Conservation (phyloP, 805 yeast species). For the Ogataea corticis region DNA sequence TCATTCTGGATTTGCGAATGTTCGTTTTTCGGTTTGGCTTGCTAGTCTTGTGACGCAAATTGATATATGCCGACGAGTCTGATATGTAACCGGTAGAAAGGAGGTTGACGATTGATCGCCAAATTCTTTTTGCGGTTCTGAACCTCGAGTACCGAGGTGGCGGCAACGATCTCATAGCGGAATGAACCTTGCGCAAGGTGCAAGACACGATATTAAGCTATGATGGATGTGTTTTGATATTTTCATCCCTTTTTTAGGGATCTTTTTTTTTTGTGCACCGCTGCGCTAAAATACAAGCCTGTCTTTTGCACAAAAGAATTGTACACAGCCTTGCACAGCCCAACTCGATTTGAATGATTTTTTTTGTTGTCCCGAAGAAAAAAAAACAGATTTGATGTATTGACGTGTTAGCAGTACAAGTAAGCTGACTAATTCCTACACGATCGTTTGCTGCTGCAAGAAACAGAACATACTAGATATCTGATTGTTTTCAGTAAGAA, state of each 20-base stretch:
- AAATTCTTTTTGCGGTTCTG: slow-evolving; percentile 34
- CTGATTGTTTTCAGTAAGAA: background rate
- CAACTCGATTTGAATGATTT: too few relatives aligned
- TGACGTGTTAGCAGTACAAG: slow-evolving; percentile 13
- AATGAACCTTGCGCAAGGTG: too few relatives aligned
- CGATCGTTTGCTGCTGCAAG: background rate
- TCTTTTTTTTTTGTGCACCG: slow-evolving; percentile 2
- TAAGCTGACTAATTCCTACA: background rate
- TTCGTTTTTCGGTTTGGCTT: slow-evolving; percentile 29
- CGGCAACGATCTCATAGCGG: slow-evolving; percentile 40
- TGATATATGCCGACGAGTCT: slow-evolving; percentile 34
- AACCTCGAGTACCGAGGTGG: slow-evolving; percentile 38
- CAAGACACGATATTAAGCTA: background rate
- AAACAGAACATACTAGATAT: background rate
- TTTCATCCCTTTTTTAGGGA: background rate
- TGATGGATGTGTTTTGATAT: background rate
- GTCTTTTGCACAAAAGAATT: too few relatives aligned
- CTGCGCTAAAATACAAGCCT: slow-evolving; percentile 7
- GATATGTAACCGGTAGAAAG: slow-evolving; percentile 37
- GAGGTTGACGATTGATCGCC: slow-evolving; percentile 32
- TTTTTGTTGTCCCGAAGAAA: background rate
- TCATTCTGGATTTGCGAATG: slow-evolving; percentile 33
- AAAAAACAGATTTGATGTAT: slow-evolving; percentile 3
- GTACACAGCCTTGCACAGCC: background rate
- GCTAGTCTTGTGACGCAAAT: slow-evolving; percentile 18